Conservation (phyloP, 1,284 basidiomycete genomes). For the Schizopora paradoxa region DNA sequence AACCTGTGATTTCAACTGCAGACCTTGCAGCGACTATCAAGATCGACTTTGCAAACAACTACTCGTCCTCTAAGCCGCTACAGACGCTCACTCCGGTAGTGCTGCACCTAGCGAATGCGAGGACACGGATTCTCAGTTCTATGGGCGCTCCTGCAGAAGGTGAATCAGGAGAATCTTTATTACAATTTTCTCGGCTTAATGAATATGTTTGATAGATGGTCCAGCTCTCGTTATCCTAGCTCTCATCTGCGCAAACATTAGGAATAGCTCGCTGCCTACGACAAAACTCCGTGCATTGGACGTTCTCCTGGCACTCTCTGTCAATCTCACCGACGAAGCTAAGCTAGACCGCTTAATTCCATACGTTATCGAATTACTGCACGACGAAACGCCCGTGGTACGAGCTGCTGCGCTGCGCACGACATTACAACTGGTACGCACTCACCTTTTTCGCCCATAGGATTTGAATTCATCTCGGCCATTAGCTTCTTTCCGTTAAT, state of each 20-base stretch:
- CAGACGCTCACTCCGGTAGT: constrained; percentile 77
- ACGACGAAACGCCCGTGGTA: constrained; percentile 81
- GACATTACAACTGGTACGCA: constrained; percentile 77
- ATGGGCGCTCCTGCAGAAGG: constrained; percentile 9
- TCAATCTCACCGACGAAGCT: constrained; percentile 89
- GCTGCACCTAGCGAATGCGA: constrained; percentile 61
- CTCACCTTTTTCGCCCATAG: constrained; percentile 6
- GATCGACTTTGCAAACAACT: constrained; percentile 42
- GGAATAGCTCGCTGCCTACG: constrained; percentile 84
- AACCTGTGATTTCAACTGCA: constrained; percentile 59
- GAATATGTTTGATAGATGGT: constrained; percentile 50
- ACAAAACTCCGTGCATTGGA: constrained; percentile 86
- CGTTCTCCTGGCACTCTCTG: constrained; percentile 78
- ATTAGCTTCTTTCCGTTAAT: constrained; percentile 76
- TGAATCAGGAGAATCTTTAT: no score
- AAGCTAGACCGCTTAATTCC: constrained; percentile 94
- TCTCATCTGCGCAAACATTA: constrained; percentile 84
- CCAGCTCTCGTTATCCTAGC: constrained; percentile 79
- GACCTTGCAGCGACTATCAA: constrained; percentile 45
- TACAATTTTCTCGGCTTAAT: not conserved
- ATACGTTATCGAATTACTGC: constrained; percentile 83
- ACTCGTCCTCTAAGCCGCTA: constrained; percentile 46
- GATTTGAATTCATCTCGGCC: constrained; percentile 12
- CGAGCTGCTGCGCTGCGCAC: constrained; percentile 76
- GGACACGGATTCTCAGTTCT: not conserved